Evolutionary conservation across 1,284 basidiomycete genomes (phyloP), one percentile per base, ranked within the genome.

Genomic region (Psilocybe mexicana): DNA sequence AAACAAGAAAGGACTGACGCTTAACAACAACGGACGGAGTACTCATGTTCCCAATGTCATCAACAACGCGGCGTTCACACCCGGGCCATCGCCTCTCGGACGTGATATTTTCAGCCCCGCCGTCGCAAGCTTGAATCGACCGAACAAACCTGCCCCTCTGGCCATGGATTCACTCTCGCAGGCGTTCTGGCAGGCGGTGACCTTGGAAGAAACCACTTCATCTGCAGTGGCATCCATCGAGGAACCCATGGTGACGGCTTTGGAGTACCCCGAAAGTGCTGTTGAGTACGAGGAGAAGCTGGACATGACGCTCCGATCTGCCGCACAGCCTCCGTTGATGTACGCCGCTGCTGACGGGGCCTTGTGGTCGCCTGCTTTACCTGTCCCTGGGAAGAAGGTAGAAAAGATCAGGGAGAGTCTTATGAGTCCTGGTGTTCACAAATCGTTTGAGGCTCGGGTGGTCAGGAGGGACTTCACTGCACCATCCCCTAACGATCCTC

Each of bases 181-280:
- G 36, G 75, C 72, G 8, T 79, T 79, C 58, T 80, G 78, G 77
- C 63, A 74, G 50, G 73, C 75, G 0, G 67, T 79, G 28, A 73
- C 75, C 8, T 57, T 80, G 55, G 71, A 74, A 23, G 56, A 49
- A 3, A 36, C 52, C 5, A 50, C 56, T 14, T 65, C 30, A 33
- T 33, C 69, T 26, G 65, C 66, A 7, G 68, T 69, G 36, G 61
- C 66, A 8, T 18, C 18, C 18, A 18, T 18, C 18, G 67, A 70
- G 14, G 65, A 68, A 44, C 66, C 68, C 14, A 69, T 70, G 65
- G 65, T 72, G 2, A 69, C 69, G 14, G 69, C 69, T 18, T 60
- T 70, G 43, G 66, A 67, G 55, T 69, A 69, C 63, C 69, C 67
- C 1, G 66, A 66, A 35, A 66, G 64, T 7, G 69, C 66, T 38